These are phyloP conservation scores for Silene conica DNA, from an alignment of 148 eudicot genomes.

Conservation along the genomic window DNA sequence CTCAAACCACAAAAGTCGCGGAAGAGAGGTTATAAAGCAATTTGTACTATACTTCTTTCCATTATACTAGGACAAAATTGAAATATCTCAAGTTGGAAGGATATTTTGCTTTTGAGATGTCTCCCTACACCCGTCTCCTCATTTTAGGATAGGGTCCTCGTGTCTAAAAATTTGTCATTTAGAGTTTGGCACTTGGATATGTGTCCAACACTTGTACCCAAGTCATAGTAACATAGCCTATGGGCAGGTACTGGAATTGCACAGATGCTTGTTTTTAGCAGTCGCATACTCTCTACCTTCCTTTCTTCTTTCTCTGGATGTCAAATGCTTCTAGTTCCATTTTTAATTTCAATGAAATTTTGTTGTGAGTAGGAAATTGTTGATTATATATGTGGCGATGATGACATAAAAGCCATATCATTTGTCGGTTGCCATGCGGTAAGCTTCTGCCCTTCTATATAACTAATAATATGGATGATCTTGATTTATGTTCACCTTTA, in stretches of 20 bases:
- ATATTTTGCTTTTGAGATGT: too few species aligned
- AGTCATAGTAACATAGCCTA: not conserved
- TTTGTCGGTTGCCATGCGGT: conserved; percentile 58
- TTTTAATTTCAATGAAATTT: conserved; percentile 8
- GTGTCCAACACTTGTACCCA: too few species aligned
- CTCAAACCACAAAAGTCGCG: too few species aligned
- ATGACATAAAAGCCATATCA: conserved; percentile 57
- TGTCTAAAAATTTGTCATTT: not conserved
- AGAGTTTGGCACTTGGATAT: too few species aligned
- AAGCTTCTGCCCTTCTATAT: conserved; percentile 22
- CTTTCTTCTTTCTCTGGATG: not conserved
- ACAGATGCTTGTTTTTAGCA: not conserved
- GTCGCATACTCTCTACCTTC: not conserved
- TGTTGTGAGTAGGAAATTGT: conserved; percentile 47
- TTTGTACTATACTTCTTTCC: too few species aligned
- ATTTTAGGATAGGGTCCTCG: not conserved
- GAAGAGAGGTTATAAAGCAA: too few species aligned
- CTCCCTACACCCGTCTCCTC: too few species aligned
- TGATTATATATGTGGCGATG: conserved; percentile 57
- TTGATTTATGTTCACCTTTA: not conserved
- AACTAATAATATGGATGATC: not conserved
- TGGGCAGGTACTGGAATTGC: not conserved
- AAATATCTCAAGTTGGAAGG: too few species aligned
- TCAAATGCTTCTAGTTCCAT: not conserved
- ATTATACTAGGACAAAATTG: too few species aligned